phyloP scores from a whole-genome alignment of 805 yeast genomes.

The Pichia nakasei region DNA sequence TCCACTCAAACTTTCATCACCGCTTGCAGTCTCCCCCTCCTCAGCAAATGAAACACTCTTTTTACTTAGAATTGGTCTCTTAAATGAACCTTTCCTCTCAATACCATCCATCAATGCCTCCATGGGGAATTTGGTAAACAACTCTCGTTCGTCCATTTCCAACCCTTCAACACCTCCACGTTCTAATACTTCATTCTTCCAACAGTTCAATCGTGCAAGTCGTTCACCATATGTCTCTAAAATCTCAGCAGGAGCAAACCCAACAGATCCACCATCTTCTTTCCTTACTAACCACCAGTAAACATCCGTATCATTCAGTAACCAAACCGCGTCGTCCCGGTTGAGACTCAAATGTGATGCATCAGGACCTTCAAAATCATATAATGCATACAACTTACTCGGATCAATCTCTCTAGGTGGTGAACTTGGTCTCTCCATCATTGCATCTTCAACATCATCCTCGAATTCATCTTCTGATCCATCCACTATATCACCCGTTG shows the following conservation, averaged over 20 bases:
- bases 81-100: constrained; percentile 15
- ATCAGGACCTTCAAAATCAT: constrained; percentile 85
- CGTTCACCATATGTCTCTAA: constrained; percentile 88
- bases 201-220: constrained; percentile 83
- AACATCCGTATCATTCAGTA: constrained; percentile 81
- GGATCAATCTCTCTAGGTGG: constrained; percentile 83
- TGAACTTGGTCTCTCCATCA: constrained; percentile 39
- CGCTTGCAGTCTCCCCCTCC: not conserved
- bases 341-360: constrained; percentile 78
- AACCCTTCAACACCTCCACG: constrained; percentile 18
- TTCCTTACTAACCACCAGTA: constrained; percentile 92
- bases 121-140: constrained; percentile 16
- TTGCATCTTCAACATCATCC: constrained; percentile 5
- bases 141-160: constrained; percentile 19
- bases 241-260: constrained; percentile 95
- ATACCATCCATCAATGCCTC: constrained; percentile 13
- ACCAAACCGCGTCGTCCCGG: constrained; percentile 73
- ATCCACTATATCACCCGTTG: not conserved
- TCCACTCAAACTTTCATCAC: constrained; percentile 18
- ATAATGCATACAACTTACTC: constrained; percentile 73
- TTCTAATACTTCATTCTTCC: constrained; percentile 75
- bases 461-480: not conserved
- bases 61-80: constrained; percentile 9
- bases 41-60: constrained; percentile 26
- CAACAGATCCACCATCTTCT: constrained; percentile 39